phyloP scores from a whole-genome alignment of 2,329 filamentous ascomycete genomes.

The Chaetomiaceae sp. region DNA sequence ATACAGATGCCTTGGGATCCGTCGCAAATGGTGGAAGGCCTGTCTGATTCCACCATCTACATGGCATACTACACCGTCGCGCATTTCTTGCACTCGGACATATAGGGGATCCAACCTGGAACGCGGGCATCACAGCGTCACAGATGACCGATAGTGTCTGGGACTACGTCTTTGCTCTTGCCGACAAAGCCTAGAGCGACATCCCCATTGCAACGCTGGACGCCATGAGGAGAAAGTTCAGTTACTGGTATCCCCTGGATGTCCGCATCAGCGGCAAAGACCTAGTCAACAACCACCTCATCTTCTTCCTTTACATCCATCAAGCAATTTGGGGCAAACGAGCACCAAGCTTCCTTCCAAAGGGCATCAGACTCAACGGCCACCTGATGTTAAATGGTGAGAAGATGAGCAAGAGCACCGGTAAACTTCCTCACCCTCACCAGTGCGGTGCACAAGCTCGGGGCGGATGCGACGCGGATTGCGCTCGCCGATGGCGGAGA shows the following conservation, averaged over 20 bases:
- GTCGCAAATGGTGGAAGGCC: constrained; percentile 69
- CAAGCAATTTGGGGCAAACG: constrained; percentile 60
- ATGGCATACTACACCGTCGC: constrained; percentile 61
- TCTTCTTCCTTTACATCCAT: constrained; percentile 87
- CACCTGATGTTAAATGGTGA: constrained; percentile 86
- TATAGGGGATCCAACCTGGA: constrained; percentile 44
- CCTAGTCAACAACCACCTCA: constrained; percentile 79
- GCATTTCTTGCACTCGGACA: constrained; percentile 29
- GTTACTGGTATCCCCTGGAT: constrained; percentile 90
- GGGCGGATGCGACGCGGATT: constrained; percentile 61
- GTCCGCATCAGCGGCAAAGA: constrained; percentile 79
- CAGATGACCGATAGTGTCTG: constrained; percentile 88
- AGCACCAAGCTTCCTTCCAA: constrained; percentile 69
- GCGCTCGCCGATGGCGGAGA: constrained; percentile 53
- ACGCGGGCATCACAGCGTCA: constrained; percentile 51
- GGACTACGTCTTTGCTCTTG: constrained; percentile 76
- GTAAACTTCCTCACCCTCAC: constrained; percentile 86
- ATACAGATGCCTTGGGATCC: constrained; percentile 86
- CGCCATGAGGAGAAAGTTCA: constrained; percentile 76
- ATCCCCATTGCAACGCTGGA: constrained; percentile 66
- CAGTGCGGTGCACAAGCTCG: constrained; percentile 80
- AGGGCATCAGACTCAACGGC: constrained; percentile 74
- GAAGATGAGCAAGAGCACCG: constrained; percentile 93
- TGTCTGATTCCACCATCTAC: constrained; percentile 69
- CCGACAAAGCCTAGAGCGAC: constrained; percentile 44